Evolutionary conservation across 805 yeast species (phyloP).

Genomic region (Maudiozyma serrabonitensis): DNA sequence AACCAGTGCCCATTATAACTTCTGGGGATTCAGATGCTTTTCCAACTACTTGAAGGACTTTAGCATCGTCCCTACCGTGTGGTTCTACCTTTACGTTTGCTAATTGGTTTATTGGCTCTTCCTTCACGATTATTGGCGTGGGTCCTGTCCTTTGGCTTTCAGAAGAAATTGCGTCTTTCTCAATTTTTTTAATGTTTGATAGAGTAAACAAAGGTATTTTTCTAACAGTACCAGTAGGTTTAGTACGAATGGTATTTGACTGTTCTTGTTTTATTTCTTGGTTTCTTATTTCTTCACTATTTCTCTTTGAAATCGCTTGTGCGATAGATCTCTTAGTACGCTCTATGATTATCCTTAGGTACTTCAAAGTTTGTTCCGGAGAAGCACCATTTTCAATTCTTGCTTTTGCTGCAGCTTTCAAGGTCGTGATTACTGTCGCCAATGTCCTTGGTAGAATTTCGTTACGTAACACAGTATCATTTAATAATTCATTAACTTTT

Average conservation of each 20-base stretch:
- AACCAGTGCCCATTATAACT: background rate
- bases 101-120: background rate
- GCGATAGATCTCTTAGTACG: constrained; percentile 26
- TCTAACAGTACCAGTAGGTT: background rate
- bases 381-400: constrained; percentile 28
- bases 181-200: constrained; percentile 11
- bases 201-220: constrained; percentile 20
- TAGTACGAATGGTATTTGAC: background rate
- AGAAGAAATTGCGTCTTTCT: constrained; percentile 1
- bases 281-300: background rate
- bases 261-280: background rate
- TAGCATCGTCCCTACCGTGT: background rate
- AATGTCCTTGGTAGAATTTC: constrained; percentile 21
- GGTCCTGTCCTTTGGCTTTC: background rate
- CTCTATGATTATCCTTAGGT: constrained; percentile 22
- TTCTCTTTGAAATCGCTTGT: background rate
- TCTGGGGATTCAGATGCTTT: background rate
- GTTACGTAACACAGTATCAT: constrained; percentile 6
- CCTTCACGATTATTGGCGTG: background rate
- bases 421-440: constrained; percentile 25
- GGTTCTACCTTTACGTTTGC: background rate
- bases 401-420: constrained; percentile 28
- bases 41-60: background rate
- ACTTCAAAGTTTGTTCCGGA: constrained; percentile 25
- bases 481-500: background rate